These are phyloP conservation scores for Cicer judaicum DNA, from an alignment of 306 rosid species.

Conservation along the genomic window DNA sequence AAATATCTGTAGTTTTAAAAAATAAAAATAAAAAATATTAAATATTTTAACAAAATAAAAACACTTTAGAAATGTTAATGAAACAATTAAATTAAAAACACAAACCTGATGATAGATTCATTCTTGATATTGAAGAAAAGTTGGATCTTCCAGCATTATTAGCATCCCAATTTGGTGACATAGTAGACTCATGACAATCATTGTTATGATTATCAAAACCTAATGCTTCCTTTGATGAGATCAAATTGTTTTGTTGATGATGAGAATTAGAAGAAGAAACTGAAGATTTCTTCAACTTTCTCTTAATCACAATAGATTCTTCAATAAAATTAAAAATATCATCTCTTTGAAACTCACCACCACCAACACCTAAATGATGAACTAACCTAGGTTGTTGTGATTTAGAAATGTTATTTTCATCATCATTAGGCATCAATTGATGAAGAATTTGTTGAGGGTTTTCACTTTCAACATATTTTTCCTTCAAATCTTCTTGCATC, in stretches of 20 bases:
- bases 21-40: too few relatives aligned
- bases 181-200: constrained; percentile 50
- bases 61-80: neutral
- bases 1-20: too few relatives aligned
- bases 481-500: constrained; percentile 43
- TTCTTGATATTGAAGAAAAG: constrained; percentile 46
- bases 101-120: constrained; percentile 55
- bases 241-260: constrained; percentile 46
- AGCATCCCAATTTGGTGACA: constrained; percentile 69
- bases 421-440: constrained; percentile 47
- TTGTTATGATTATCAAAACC: constrained; percentile 34
- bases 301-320: constrained; percentile 54
- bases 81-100: neutral
- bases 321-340: constrained; percentile 43
- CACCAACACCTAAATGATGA: too few relatives aligned
- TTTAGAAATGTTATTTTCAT: constrained; percentile 6
- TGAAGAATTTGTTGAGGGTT: constrained; percentile 49
- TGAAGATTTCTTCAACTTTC: constrained; percentile 54
- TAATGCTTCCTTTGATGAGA: constrained; percentile 51
- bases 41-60: too few relatives aligned
- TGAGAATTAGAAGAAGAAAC: constrained; percentile 1
- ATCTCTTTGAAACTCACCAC: constrained; percentile 38
- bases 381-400: too few relatives aligned
- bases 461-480: constrained; percentile 41
- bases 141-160: constrained; percentile 44